Evolutionary conservation across 805 yeast genomes (phyloP).

Genomic region (Scheffersomyces lignosus): DNA sequence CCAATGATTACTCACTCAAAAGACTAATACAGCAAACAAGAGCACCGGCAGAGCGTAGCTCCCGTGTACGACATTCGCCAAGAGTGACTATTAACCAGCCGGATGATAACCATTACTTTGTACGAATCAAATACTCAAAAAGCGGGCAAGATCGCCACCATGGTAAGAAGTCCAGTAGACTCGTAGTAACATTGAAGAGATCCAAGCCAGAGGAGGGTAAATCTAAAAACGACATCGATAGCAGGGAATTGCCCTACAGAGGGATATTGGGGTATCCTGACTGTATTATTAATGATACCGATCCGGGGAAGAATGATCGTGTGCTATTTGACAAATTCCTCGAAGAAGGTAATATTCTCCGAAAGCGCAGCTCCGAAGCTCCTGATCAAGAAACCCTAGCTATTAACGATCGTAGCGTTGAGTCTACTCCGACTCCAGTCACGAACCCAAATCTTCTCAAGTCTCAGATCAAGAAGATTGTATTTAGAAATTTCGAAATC

Average conservation of each 20-base stretch:
- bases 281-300: constrained; percentile 59
- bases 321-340: constrained; percentile 44
- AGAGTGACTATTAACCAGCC: not conserved
- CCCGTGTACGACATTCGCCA: not conserved
- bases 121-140: not conserved
- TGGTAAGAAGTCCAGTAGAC: not conserved
- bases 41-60: not conserved
- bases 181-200: not conserved
- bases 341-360: constrained; percentile 39
- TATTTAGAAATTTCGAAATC: constrained; percentile 70
- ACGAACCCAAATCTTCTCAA: constrained; percentile 19
- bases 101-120: constrained; percentile 1
- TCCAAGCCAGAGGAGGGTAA: too few relatives aligned
- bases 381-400: constrained; percentile 21
- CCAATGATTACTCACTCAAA: constrained; percentile 18
- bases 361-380: constrained; percentile 9
- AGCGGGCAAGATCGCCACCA: too few relatives aligned
- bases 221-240: not conserved
- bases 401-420: constrained; percentile 3
- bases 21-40: constrained; percentile 17
- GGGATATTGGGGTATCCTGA: constrained; percentile 63
- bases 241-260: constrained; percentile 61
- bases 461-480: constrained; percentile 59
- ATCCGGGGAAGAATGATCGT: constrained; percentile 56
- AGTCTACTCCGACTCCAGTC: constrained; percentile 6